Evolutionary conservation across 306 rosid genomes (phyloP).

Genomic region (Casuarina cunninghamiana): DNA sequence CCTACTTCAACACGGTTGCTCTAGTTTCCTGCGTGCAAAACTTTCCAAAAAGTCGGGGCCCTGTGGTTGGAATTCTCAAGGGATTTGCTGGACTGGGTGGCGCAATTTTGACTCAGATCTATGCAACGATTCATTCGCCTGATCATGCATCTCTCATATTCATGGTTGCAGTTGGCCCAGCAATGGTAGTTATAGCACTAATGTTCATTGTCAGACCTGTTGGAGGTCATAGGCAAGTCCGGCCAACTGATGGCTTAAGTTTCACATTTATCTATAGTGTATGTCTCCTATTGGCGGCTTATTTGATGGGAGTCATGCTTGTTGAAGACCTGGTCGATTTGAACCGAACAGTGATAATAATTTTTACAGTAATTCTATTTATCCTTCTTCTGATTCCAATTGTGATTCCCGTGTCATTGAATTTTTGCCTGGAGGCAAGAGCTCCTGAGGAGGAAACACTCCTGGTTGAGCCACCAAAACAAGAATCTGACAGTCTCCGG

Average conservation of each 20-base stretch:
- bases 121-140: conserved; percentile 66
- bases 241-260: conserved; percentile 55
- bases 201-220: conserved; percentile 88
- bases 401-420: conserved; percentile 59
- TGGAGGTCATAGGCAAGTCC: conserved; percentile 79
- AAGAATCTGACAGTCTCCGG: conserved; percentile 44
- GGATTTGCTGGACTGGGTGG: conserved; percentile 97
- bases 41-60: conserved; percentile 94
- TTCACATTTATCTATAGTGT: conserved; percentile 68
- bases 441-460: conserved; percentile 63
- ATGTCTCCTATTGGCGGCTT: conserved; percentile 84
- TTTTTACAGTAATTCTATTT: conserved; percentile 56
- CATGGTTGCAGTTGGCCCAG: conserved; percentile 89
- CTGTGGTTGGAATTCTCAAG: conserved; percentile 87
- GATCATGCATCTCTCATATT: conserved; percentile 73
- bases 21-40: conserved; percentile 90
- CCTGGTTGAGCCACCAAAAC: conserved; percentile 41
- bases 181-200: conserved; percentile 62
- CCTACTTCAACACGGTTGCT: conserved; percentile 92
- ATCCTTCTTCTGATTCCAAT: conserved; percentile 60
- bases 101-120: conserved; percentile 89
- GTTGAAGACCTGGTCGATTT: conserved; percentile 65
- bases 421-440: conserved; percentile 33
- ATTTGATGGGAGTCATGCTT: conserved; percentile 88
- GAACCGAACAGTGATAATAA: conserved; percentile 43